These are phyloP conservation scores for Fraxinus dipetala DNA, from an alignment of 305 asterid genomes.

Conservation along the genomic window DNA sequence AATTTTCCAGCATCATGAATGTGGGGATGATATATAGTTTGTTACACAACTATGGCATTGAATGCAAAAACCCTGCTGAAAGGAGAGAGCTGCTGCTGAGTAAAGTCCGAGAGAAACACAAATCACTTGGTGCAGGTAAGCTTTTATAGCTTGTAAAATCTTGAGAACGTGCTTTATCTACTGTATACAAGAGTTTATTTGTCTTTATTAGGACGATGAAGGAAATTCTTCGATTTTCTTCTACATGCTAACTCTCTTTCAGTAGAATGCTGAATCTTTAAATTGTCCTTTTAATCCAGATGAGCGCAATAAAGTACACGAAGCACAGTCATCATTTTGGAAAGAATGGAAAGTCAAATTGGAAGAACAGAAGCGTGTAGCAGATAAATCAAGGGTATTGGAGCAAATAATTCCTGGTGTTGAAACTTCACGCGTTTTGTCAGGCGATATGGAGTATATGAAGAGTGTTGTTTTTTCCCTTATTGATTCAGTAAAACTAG, in stretches of 20 bases:
- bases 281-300: constrained; percentile 43
- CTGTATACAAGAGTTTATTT: constrained; percentile 20
- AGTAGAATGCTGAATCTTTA: constrained; percentile 19
- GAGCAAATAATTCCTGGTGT: constrained; percentile 91
- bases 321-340: constrained; percentile 95
- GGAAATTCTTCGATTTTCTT: neutral
- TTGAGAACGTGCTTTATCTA: constrained; percentile 16
- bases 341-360: constrained; percentile 92
- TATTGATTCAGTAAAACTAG: constrained; percentile 65
- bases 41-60: constrained; percentile 69
- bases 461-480: constrained; percentile 64
- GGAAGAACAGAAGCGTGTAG: constrained; percentile 79
- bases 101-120: constrained; percentile 66
- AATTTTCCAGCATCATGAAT: constrained; percentile 82
- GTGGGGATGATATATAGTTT: constrained; percentile 85
- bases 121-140: constrained; percentile 68
- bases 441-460: constrained; percentile 75
- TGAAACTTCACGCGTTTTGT: constrained; percentile 75
- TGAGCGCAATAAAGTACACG: constrained; percentile 66
- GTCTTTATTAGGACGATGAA: constrained; percentile 9
- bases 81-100: constrained; percentile 73
- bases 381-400: constrained; percentile 84
- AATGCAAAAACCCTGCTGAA: constrained; percentile 73
- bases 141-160: constrained; percentile 22
- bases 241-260: constrained; percentile 7